Percentiles rank a stretch among this genome's conserved stretches.
phyloP scores from a whole-genome alignment of 192 early-diverging fungal genomes.

The Chytriomyces hyalinus region DNA sequence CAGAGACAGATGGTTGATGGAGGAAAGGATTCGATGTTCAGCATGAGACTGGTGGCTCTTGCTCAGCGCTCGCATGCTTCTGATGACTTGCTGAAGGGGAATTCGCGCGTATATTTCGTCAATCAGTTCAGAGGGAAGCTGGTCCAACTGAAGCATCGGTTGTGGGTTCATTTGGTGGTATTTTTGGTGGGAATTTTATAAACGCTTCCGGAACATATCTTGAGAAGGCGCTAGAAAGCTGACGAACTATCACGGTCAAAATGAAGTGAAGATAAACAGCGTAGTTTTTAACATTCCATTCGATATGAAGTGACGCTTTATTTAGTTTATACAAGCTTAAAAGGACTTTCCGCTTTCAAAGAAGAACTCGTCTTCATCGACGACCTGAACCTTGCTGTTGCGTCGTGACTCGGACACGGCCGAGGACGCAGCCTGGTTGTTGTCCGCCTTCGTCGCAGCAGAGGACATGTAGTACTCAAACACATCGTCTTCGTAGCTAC shows the following conservation, averaged over 20 bases:
- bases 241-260: no score
- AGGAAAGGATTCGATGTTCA: not conserved
- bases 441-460: not conserved
- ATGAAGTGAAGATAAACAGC: no score
- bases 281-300: no score
- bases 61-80: not conserved
- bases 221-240: no score
- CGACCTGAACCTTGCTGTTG: not conserved
- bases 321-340: no score
- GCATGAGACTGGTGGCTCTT: not conserved
- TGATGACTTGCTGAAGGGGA: not conserved
- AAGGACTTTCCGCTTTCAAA: no score
- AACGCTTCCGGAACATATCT: no score
- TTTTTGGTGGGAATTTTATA: no score
- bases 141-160: no score
- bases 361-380: not conserved
- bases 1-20: not conserved
- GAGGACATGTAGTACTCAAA: conserved; percentile 17
- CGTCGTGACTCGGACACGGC: not conserved
- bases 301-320: no score
- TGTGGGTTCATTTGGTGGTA: no score
- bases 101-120: not conserved
- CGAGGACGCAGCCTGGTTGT: not conserved
- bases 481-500: conserved; percentile 14
- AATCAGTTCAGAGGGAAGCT: not conserved